Percentiles rank a stretch among this genome's conserved stretches.
phyloP scores from a whole-genome alignment of 495 filamentous ascomycete genomes.

The Talaromyces thailandensis region DNA sequence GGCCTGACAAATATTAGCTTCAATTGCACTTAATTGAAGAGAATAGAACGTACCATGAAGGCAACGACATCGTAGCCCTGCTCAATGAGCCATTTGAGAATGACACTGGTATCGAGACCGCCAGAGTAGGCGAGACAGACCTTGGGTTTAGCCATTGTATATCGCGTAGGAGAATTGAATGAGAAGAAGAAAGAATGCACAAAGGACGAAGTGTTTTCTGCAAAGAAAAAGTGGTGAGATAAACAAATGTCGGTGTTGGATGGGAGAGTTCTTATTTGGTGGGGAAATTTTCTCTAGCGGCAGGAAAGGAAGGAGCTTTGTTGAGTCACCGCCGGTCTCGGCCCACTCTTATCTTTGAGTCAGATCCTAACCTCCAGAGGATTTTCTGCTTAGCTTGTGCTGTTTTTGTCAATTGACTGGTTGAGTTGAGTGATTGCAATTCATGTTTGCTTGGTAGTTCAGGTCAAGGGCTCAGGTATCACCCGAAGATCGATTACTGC shows the following conservation, averaged over 20 bases:
- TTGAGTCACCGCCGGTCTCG: slow-evolving; percentile 1
- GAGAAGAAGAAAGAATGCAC: neutral
- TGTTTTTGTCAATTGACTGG: too few relatives aligned
- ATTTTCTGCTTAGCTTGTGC: too few relatives aligned
- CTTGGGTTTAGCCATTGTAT: slow-evolving; percentile 10
- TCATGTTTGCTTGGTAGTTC: too few relatives aligned
- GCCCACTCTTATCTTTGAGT: neutral
- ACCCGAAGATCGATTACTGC: too few relatives aligned
- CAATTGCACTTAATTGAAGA: neutral
- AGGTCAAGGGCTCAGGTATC: too few relatives aligned
- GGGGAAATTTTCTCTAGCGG: neutral
- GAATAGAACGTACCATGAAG: slow-evolving; percentile 39
- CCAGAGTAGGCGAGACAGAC: slow-evolving; percentile 13
- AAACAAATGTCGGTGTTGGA: slow-evolving; percentile 3
- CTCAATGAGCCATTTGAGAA: slow-evolving; percentile 56
- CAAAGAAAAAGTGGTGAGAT: neutral
- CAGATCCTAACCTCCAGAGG: too few relatives aligned
- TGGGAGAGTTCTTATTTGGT: neutral
- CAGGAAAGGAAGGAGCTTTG: neutral
- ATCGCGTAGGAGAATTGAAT: neutral
- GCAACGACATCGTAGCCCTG: slow-evolving; percentile 60
- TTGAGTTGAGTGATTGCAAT: too few relatives aligned
- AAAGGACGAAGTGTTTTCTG: neutral
- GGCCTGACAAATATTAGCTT: slow-evolving; percentile 32
- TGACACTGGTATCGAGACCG: slow-evolving; percentile 17